Percentiles rank a stretch among this genome's conserved stretches.
Evolutionary conservation across 2,329 filamentous ascomycete genomes (phyloP).

Genomic region (Endocalyx cinctus): DNA sequence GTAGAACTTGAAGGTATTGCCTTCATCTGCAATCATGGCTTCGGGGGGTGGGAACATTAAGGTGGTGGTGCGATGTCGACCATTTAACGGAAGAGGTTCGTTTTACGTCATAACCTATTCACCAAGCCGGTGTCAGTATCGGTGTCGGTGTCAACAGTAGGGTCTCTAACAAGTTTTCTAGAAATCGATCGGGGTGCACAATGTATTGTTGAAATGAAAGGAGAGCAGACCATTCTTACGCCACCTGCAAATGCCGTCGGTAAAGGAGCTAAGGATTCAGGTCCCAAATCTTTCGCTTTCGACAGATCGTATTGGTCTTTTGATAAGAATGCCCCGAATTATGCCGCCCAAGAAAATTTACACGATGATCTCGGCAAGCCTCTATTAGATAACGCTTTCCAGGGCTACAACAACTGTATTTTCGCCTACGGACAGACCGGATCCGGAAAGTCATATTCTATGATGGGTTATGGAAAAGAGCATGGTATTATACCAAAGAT

Average conservation of each 20-base stretch:
- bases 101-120: no score
- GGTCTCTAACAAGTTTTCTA: no score
- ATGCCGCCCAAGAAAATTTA: conserved; percentile 84
- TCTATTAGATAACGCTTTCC: conserved; percentile 93
- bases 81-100: conserved; percentile 91
- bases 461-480: conserved; percentile 99
- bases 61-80: conserved; percentile 94
- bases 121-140: no score
- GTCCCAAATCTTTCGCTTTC: conserved; percentile 85
- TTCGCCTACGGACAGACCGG: conserved; percentile 98
- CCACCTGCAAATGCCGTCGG: conserved; percentile 56
- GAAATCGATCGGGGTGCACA: conserved; percentile 87
- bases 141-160: no score
- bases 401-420: conserved; percentile 99
- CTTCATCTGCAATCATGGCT: conserved; percentile 47
- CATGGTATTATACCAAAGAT: conserved; percentile 94
- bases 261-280: conserved; percentile 67
- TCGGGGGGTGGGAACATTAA: conserved; percentile 89
- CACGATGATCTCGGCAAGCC: conserved; percentile 86
- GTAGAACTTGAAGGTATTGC: conserved; percentile 16
- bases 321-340: conserved; percentile 72
- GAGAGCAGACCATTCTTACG: conserved; percentile 79
- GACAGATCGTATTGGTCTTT: conserved; percentile 99
- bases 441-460: conserved; percentile 97
- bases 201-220: conserved; percentile 98